Evolutionary conservation across 1,284 basidiomycete genomes (phyloP), one percentile per base, ranked within the genome.

Genomic region (Rhodotorula sp.): DNA sequence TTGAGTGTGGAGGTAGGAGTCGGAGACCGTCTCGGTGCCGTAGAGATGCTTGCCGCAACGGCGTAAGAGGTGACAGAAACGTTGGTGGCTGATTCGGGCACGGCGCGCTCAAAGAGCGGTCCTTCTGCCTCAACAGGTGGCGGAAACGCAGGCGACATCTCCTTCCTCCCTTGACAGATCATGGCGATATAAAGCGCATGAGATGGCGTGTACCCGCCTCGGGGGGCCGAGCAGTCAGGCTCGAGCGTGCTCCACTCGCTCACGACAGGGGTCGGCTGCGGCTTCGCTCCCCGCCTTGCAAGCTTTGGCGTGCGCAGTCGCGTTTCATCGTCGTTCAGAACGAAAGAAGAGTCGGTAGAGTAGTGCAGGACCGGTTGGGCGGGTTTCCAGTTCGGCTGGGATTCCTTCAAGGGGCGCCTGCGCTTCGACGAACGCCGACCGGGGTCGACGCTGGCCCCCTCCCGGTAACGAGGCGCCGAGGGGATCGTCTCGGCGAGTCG

Each of bases 311-410:
- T 7, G 12, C 24, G n/a, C 44, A 20, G 26, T 4, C 26, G 44
- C 42, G 26, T 24, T n/a, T 29, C 26, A 20, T 30, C 26, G 22
- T 33, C 30, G 53, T 44, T 37, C 26, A 62, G 20, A 22, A 29
- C 33, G 44, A 55, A 62, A 22, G 42, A 30, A 20, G 51, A 26
- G 42, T 51, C 62, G 42, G 62, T 62, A 37, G 51, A 17, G 62
- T 30, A 55, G 26, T 55, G 53, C 26, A 10, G 24, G 49, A 49
- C 15, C 33, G 33, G 33, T 6, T 29, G 29, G 1, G 5, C 4
- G 49, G 24, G n/a, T 26, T 24, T 18, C 48, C 48, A 24, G 7
- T 6, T 49, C 48, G 48, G 48, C 20, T 49, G 18, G 48, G 24
- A 49, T 20, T 7, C 48, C 48, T 42, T 42, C 37, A 42, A 42